Evolutionary conservation across 1,284 basidiomycete species (phyloP).

Genomic region (Trichosporon faecale): DNA sequence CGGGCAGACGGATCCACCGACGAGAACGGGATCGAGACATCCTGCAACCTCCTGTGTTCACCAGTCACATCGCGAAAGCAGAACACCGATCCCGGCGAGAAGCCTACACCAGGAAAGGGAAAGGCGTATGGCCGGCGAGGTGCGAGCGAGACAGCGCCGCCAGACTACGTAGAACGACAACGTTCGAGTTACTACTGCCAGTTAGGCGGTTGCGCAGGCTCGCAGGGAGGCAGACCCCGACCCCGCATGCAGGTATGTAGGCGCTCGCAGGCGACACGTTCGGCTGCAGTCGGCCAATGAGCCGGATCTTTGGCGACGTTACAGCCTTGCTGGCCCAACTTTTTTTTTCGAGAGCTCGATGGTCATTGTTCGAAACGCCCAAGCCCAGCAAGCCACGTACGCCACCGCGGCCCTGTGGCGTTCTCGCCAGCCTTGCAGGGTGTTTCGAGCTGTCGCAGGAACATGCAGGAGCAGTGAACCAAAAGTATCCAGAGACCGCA

Average conservation of each 20-base stretch:
- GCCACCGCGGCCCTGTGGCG: neutral
- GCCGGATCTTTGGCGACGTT: neutral
- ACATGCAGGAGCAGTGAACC: neutral
- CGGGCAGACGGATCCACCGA: neutral
- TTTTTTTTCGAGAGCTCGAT: neutral
- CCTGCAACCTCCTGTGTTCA: neutral
- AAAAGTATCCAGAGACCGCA: slow-evolving; percentile 3
- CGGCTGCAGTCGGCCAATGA: slow-evolving; percentile 6
- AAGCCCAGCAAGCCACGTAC: neutral
- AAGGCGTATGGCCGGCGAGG: neutral
- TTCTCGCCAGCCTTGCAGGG: neutral
- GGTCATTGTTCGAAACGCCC: slow-evolving; percentile 5
- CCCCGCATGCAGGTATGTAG: neutral
- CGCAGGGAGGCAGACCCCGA: neutral
- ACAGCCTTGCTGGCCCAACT: neutral
- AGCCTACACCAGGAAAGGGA: neutral
- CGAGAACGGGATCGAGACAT: neutral
- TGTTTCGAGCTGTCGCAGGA: neutral
- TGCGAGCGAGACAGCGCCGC: neutral
- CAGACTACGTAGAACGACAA: neutral
- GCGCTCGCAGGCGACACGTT: neutral
- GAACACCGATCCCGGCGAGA: neutral
- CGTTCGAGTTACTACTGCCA: slow-evolving; percentile 4
- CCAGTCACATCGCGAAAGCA: neutral
- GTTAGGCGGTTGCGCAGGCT: neutral